A percentile compares a stretch with the other conserved stretches of the same genome.
Evolutionary conservation across 2,329 filamentous ascomycete species (phyloP).

Genomic region (Claviceps sp.): DNA sequence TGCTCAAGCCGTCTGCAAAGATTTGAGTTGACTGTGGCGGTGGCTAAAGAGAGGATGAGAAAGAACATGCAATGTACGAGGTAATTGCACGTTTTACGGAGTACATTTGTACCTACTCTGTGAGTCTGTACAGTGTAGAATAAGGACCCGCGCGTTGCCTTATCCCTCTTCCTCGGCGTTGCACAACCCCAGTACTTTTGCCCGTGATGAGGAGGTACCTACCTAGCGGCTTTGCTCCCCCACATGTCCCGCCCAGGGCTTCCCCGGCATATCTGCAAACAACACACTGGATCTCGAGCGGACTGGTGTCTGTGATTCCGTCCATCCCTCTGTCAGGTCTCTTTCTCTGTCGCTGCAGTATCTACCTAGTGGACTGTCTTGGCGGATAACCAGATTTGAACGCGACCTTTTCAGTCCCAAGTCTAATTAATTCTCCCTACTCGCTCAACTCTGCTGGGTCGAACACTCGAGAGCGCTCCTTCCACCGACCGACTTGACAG

Average conservation of each 20-base stretch:
- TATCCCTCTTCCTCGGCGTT: not conserved
- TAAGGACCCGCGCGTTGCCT: too few species aligned
- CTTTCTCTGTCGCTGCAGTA: not conserved
- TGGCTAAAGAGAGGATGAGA: not conserved
- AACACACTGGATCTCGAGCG: not conserved
- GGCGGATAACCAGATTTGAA: not conserved
- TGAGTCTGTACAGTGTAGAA: too few species aligned
- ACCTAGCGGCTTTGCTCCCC: not conserved
- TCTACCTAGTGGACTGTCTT: not conserved
- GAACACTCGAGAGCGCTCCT: not conserved
- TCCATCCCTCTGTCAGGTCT: not conserved
- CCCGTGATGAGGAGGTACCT: not conserved
- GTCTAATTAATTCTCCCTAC: not conserved
- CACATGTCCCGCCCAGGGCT: not conserved
- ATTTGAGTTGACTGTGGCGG: not conserved
- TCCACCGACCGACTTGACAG: not conserved
- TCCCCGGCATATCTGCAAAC: not conserved
- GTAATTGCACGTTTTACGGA: not conserved
- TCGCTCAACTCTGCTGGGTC: not conserved
- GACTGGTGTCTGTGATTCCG: not conserved
- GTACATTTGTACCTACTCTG: not conserved
- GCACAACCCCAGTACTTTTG: not conserved
- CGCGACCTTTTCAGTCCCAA: not conserved
- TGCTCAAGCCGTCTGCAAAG: not conserved
- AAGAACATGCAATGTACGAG: not conserved